A percentile compares a stretch with the other conserved stretches of the same genome.
These are phyloP conservation scores for Yamagishiella unicocca DNA, from an alignment of 139 green algal species.

Conservation along the genomic window DNA sequence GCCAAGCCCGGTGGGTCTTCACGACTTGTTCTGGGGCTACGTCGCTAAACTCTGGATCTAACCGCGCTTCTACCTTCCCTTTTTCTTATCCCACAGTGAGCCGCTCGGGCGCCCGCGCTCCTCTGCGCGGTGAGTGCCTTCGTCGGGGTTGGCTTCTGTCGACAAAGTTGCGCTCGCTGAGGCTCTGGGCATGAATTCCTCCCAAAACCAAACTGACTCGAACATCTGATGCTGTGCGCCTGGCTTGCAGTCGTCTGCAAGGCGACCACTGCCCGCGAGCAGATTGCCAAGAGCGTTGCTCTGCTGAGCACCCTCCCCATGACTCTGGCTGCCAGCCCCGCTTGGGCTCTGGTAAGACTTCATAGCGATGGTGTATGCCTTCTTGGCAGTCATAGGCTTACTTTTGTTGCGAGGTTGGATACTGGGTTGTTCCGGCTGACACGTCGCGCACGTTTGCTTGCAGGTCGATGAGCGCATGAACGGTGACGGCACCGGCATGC, in stretches of 20 bases:
- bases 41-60: neutral
- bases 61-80: neutral
- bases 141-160: neutral
- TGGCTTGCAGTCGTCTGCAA: conserved; percentile 59
- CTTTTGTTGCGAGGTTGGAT: neutral
- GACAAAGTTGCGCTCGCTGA: neutral
- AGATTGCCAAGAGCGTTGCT: conserved; percentile 65
- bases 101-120: conserved; percentile 42
- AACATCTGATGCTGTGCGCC: neutral
- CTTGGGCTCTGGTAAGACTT: conserved; percentile 70
- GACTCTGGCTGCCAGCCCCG: conserved; percentile 63
- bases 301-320: conserved; percentile 53
- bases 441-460: neutral
- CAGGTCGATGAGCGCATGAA: conserved; percentile 85
- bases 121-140: conserved; percentile 28
- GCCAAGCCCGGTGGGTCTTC: conserved; percentile 42
- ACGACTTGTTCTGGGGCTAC: neutral
- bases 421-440: neutral
- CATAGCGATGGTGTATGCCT: neutral
- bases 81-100: neutral
- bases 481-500: conserved; percentile 75
- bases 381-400: neutral
- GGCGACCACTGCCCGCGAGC: conserved; percentile 20
- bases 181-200: neutral
- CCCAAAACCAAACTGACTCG: too few species aligned